Evolutionary conservation across 1,284 basidiomycete species (phyloP), one percentile per base, ranked within the genome.

Genomic region (Ganoderma sp.): DNA sequence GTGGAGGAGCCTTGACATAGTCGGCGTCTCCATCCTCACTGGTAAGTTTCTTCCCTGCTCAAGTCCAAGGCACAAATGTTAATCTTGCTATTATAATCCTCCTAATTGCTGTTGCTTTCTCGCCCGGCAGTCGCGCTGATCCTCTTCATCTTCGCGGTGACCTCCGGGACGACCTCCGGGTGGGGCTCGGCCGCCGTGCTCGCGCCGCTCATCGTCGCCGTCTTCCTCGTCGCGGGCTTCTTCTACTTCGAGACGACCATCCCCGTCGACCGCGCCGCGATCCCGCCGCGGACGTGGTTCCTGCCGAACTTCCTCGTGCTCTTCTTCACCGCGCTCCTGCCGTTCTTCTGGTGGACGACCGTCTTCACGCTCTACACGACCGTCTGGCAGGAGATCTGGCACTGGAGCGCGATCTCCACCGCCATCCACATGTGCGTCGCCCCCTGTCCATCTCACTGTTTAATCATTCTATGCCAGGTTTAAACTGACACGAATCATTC

Each of bases 131-230:
- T 71, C 15, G 77, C 77, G 0, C 71, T 79, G n/a, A 74, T 79
- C 56, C 75, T 86, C 22, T 84, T 87, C 75, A 82, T 86, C 48
- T 85, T 82, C 69, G 83, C 82, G 1, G 75, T 86, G 37, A 87
- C 85, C 2, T 82, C 83, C 7, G 84, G 83, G 2, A 81, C 84
- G 3, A 76, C 78, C 2, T 69, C 73, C 12, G 83, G 84, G 17
- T 87, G 85, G 85, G 76, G 71, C 0, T 77, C 81, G 0, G 81
- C 81, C 0, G 72, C 63, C 6, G 82, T 84, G 25, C 74, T 86
- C 43, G 81, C 77, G 10, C 83, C 84, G 3, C 77, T 86, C 28
- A 74, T 84, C 63, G 78, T 85, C 54, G 81, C 84, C 10, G 71
- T 84, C 41, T 65, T 81, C 64, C 70, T 82, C 68, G 74, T 82